A percentile compares a stretch with the other conserved stretches of the same genome.
phyloP scores from a whole-genome alignment of 2,329 filamentous ascomycete genomes.

The Cercospora sesami region DNA sequence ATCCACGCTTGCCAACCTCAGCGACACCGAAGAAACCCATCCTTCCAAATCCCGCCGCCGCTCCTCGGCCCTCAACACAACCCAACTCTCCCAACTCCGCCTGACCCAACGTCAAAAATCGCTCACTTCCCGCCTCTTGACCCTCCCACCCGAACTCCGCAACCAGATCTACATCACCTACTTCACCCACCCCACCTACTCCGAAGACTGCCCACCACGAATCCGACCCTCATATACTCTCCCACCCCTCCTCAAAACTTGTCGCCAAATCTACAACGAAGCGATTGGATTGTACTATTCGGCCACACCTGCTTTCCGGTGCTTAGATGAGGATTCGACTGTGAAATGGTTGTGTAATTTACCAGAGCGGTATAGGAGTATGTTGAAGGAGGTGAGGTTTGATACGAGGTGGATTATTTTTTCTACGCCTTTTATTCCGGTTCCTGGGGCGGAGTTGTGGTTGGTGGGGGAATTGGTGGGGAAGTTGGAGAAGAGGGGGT shows the following conservation, averaged over 20 bases:
- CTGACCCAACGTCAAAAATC: background rate
- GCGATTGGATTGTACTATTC: constrained; percentile 21
- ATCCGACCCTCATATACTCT: constrained; percentile 24
- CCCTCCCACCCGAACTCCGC: constrained; percentile 26
- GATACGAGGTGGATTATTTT: constrained; percentile 28
- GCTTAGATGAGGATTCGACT: constrained; percentile 23
- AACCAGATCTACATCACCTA: constrained; percentile 24
- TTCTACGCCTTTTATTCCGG: constrained; percentile 23
- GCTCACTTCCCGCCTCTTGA: constrained; percentile 13
- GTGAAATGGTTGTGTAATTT: constrained; percentile 21
- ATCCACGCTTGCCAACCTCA: constrained; percentile 2
- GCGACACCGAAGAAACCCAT: background rate
- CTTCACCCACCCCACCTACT: constrained; percentile 11
- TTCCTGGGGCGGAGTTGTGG: constrained; percentile 23
- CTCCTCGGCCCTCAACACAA: background rate
- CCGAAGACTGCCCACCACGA: constrained; percentile 10
- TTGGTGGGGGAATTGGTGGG: constrained; percentile 15
- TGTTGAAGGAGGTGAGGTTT: constrained; percentile 22
- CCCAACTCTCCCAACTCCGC: background rate
- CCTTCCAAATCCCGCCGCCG: constrained; percentile 7
- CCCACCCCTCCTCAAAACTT: constrained; percentile 20
- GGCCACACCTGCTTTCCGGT: constrained; percentile 19
- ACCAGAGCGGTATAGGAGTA: constrained; percentile 3
- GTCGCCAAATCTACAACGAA: constrained; percentile 22
- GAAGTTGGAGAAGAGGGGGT: constrained; percentile 16